Percentiles rank a stretch among this genome's conserved stretches.
phyloP scores from a whole-genome alignment of 78 protist genomes.

The Planoprotostelium fungivorum region DNA sequence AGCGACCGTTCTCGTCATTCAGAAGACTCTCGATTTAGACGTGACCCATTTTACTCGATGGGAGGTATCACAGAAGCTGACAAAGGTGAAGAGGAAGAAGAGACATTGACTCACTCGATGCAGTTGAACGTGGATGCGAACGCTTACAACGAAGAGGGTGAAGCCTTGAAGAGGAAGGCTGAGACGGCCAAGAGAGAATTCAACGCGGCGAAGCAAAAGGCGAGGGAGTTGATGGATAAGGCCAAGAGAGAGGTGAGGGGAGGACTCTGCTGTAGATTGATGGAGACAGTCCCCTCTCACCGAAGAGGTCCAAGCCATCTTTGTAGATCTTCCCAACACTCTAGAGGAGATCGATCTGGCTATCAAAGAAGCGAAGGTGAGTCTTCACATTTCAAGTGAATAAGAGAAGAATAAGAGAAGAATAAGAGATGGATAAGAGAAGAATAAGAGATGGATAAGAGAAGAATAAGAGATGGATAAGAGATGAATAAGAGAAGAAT shows the following conservation, averaged over 20 bases:
- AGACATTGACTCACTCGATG: too few relatives aligned
- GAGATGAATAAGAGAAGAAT: too few relatives aligned
- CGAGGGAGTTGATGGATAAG: background rate
- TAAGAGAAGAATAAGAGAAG: too few relatives aligned
- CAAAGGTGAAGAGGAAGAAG: too few relatives aligned
- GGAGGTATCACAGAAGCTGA: background rate
- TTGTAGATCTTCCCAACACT: background rate
- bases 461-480: too few relatives aligned
- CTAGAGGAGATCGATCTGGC: background rate
- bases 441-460: too few relatives aligned
- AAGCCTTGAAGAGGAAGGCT: background rate
- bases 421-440: too few relatives aligned
- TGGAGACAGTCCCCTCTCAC: background rate
- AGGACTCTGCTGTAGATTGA: background rate
- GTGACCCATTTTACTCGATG: background rate
- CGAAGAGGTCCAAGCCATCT: background rate
- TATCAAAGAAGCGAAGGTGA: background rate
- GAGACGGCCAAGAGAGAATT: background rate
- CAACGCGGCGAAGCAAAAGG: background rate
- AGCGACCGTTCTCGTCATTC: background rate
- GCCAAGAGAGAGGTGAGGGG: background rate
- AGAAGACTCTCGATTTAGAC: background rate
- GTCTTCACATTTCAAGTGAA: conserved; percentile 15
- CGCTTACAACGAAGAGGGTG: background rate
- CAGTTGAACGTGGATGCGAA: background rate